Evolutionary conservation across 805 yeast species (phyloP), one percentile per base, ranked within the genome.

Genomic region (Alloascoidea africana): DNA sequence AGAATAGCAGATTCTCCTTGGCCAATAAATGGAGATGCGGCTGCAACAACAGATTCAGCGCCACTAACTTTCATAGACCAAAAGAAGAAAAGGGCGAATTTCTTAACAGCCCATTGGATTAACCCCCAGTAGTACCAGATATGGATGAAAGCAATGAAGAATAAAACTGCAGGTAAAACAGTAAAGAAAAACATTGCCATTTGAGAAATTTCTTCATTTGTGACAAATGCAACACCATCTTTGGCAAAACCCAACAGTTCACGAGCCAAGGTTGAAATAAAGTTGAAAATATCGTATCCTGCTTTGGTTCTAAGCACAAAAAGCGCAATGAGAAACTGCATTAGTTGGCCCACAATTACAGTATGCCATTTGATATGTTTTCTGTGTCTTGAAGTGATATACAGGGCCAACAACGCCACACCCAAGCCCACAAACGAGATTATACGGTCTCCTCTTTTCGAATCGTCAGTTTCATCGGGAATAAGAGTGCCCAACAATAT

Each of bases 21-120:
- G 34, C 81, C 81, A 44, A 73, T 62, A 53, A 73, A 73, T 4
- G 81, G 81, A 17, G 79, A 67, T 0, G 79, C 79, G 35, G 79
- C 76, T 3, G 78, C 76, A 18, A 73, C 74, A 35, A 73, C 68
- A 17, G 78, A 70, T 50, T 73, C 81, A 38, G 79, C 76, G 46
- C 81, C 81, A 18, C 73, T 64, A 16, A 71, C 67, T 41, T 63
- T 56, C 61, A 72, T 63, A 27, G 71, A 51, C 77, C 77, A 73
- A 59, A 66, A 71, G 60, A 74, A 72, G 45, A 73, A 65, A 46
- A 55, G 53, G 14, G 78, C 72, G 44, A 70, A 69, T 52, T 74
- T 74, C 33, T 63, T 62, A 39, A 74, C 64, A 34, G 56, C 57
- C 79, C 80, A 74, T 50, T 74, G 81, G 39, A 74, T 59, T 23